Base-by-base conservation (phyloP, 306 rosid species). In the Ormosia emarginata region DNA sequence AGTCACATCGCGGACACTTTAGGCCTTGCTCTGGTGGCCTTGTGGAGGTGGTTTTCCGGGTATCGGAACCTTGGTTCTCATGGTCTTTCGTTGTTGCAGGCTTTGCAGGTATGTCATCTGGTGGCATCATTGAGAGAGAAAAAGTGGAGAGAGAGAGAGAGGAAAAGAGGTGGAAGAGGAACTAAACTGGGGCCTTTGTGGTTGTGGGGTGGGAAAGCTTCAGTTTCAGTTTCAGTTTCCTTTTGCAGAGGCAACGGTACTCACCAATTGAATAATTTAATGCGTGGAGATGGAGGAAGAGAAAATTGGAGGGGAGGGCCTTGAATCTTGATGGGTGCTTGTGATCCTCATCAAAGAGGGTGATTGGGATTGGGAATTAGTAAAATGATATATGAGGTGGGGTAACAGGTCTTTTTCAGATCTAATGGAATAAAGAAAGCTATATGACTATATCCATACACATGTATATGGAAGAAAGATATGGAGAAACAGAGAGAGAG, bases 1-100 rank as follows among this genome's bases (percentile, higher is more conserved):
- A 95, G 67, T 93, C 96, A 55, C 99, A 95, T 41, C 99, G 58
- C 0, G 99, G 99, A 18, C 99, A 95, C 84, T 90, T 93, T 2
- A 81, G 79, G 44, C 82, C 79, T 52, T 85, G 92, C 37, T 85
- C 90, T 6, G 88, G 84, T n/a, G 85, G 74, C 76, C 75, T 85
- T 2, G 85, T 10, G 4, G 84, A 5, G 3, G 75, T 13, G 56
- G 40, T 33, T 83, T 81, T 86, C 43, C 71, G 70, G 79, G 56
- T 56, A 32, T 70, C 87, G 15, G 84, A 76, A 65, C 77, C 72
- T 2, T 75, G 87, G 71, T 7, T 56, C 9, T 86, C 86, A 10
- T 84, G 85, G 11, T 82, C 85, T 24, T 79, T 82, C 0, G 76
- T 24, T 0, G 30, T 17, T 1, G 14, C 15, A 24, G 82, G 62